phyloP scores from a whole-genome alignment of 2,329 filamentous ascomycete genomes.

The Calonectria henricotiae region DNA sequence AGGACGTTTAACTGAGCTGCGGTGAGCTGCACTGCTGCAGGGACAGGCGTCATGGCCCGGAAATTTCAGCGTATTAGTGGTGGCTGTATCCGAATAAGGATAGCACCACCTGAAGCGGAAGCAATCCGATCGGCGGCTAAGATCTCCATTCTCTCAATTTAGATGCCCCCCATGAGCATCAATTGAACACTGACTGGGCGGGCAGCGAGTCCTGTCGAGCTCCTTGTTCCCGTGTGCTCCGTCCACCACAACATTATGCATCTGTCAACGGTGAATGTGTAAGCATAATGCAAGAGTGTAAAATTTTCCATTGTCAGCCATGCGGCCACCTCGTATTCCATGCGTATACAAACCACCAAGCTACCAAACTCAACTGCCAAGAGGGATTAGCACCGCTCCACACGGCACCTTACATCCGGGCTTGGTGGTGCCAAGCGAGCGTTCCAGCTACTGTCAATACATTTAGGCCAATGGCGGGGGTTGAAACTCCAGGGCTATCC shows the following conservation, averaged over 20 bases:
- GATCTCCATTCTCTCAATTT: slow-evolving; percentile 8
- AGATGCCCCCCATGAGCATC: neutral
- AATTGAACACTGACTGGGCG: neutral
- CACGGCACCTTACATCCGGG: slow-evolving; percentile 11
- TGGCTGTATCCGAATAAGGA: slow-evolving; percentile 7
- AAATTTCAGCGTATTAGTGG: slow-evolving; percentile 8
- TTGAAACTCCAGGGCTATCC: neutral
- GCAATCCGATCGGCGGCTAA: slow-evolving; percentile 19
- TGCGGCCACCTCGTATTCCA: slow-evolving; percentile 12
- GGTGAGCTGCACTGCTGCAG: neutral
- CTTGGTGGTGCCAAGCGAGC: neutral
- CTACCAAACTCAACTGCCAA: neutral
- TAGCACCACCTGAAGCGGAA: slow-evolving; percentile 23
- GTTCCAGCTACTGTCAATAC: neutral
- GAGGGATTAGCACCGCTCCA: neutral
- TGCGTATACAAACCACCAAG: neutral
- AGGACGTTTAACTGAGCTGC: neutral
- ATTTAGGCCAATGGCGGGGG: neutral
- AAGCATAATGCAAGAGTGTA: neutral
- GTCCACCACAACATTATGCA: too few species aligned
- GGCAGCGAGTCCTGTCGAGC: too few species aligned
- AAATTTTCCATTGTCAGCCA: slow-evolving; percentile 1
- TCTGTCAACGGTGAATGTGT: neutral
- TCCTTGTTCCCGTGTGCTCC: too few species aligned
- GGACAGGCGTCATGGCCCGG: neutral